These are phyloP conservation scores for Bolboschoenus planiculmis DNA, from an alignment of 176 grass and related monocot genomes.

Conservation along the genomic window DNA sequence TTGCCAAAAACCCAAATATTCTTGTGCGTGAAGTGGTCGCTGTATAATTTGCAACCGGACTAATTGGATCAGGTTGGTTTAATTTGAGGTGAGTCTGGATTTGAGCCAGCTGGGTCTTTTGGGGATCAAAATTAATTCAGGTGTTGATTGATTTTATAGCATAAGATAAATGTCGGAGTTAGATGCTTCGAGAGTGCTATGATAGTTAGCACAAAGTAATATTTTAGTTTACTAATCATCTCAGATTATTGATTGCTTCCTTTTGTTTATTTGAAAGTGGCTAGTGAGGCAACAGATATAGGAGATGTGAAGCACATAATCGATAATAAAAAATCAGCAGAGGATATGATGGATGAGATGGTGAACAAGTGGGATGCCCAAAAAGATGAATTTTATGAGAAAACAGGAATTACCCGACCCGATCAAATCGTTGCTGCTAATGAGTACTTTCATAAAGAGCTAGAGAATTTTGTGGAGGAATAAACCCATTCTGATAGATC, in stretches of 20 bases:
- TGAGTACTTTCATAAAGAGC: slow-evolving; percentile 39
- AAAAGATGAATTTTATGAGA: slow-evolving; percentile 61
- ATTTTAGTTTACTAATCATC: background rate
- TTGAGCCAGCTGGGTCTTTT: background rate
- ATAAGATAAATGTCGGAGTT: background rate
- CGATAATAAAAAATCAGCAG: slow-evolving; percentile 39
- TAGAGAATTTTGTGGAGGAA: slow-evolving; percentile 41
- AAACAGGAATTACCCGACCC: slow-evolving; percentile 40
- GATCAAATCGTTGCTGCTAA: slow-evolving; percentile 13
- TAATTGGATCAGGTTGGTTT: background rate
- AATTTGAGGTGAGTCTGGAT: background rate
- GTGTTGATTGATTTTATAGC: background rate
- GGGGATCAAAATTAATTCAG: background rate
- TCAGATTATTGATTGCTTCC: background rate
- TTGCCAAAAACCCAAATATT: background rate
- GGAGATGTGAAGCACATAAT: slow-evolving; percentile 47
- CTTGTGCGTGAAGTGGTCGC: background rate
- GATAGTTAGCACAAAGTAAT: background rate
- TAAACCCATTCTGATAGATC: slow-evolving; percentile 29
- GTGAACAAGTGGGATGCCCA: slow-evolving; percentile 63
- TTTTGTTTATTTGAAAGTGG: slow-evolving; percentile 32
- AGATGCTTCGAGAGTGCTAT: too few species aligned
- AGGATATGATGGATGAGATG: slow-evolving; percentile 45
- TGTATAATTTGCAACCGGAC: background rate
- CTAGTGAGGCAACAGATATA: slow-evolving; percentile 23